Conservation (phyloP, 768 basidiomycete species). For the Rhizopogon vinicolor region DNA sequence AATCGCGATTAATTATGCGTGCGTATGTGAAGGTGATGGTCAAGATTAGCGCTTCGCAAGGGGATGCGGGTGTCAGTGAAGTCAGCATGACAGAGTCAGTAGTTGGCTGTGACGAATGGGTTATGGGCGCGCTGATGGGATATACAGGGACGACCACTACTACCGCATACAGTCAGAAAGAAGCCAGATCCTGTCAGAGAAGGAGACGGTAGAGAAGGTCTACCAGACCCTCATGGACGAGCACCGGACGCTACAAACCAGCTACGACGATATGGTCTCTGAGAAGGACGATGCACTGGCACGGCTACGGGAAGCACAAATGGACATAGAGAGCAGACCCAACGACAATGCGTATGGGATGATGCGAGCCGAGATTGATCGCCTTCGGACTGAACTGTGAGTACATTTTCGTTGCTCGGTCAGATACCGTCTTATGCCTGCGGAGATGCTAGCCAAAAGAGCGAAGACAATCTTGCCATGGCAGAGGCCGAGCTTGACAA, state of each 20-base stretch:
- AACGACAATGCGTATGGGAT: constrained; percentile 74
- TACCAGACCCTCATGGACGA: constrained; percentile 76
- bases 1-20: constrained; percentile 1
- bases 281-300: constrained; percentile 76
- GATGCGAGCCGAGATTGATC: constrained; percentile 77
- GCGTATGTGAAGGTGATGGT: constrained; percentile 60
- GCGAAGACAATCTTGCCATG: constrained; percentile 85
- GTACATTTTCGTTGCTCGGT: constrained; percentile 27
- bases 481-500: constrained; percentile 83
- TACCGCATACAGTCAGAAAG: constrained; percentile 81
- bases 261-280: constrained; percentile 67
- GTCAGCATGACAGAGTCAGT: constrained; percentile 76
- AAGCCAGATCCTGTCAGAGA: constrained; percentile 74
- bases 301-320: constrained; percentile 54
- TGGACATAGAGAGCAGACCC: constrained; percentile 55
- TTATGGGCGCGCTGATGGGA: constrained; percentile 7
- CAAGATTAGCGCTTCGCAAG: constrained; percentile 54
- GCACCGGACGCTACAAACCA: constrained; percentile 68
- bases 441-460: constrained; percentile 70
- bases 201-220: constrained; percentile 80
- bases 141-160: constrained; percentile 80
- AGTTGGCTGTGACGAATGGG: neutral
- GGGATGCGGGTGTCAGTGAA: constrained; percentile 47
- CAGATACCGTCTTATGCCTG: constrained; percentile 18
- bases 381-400: constrained; percentile 80